phyloP scores from a whole-genome alignment of 2,329 filamentous ascomycete genomes.

The Ascochyta koolunga region DNA sequence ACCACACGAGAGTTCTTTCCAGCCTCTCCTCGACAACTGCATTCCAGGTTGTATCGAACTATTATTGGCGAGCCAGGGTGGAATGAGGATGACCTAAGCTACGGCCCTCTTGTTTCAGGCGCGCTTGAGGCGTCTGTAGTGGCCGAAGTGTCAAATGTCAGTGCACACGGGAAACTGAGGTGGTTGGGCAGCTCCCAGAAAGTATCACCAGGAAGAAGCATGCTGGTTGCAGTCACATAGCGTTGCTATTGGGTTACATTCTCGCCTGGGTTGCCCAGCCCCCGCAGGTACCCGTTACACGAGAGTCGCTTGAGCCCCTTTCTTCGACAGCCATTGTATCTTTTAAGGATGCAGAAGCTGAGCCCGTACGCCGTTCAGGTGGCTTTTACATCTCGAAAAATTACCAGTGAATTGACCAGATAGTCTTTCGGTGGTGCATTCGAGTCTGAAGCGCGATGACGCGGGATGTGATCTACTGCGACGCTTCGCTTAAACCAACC shows the following conservation, averaged over 20 bases:
- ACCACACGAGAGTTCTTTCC: slow-evolving; percentile 36
- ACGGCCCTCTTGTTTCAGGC: slow-evolving; percentile 34
- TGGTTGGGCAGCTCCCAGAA: slow-evolving; percentile 33
- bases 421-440: not conserved
- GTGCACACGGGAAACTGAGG: slow-evolving; percentile 20
- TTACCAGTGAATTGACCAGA: not conserved
- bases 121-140: slow-evolving; percentile 26
- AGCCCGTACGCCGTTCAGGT: not conserved
- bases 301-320: slow-evolving; percentile 15
- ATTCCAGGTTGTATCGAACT: slow-evolving; percentile 41
- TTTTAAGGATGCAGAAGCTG: slow-evolving; percentile 11
- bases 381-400: not conserved
- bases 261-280: slow-evolving; percentile 20
- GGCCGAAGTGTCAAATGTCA: slow-evolving; percentile 23
- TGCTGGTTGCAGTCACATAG: slow-evolving; percentile 36
- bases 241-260: slow-evolving; percentile 22
- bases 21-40: slow-evolving; percentile 39
- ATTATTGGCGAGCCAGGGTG: slow-evolving; percentile 42
- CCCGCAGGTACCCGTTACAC: slow-evolving; percentile 25
- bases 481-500: slow-evolving; percentile 14
- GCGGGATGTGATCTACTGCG: slow-evolving; percentile 11
- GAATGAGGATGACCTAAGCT: slow-evolving; percentile 45
- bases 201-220: slow-evolving; percentile 26
- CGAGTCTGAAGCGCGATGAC: not conserved
- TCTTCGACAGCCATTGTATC: slow-evolving; percentile 5